Conservation (phyloP, 306 rosid species). For the Medicago lupulina region DNA sequence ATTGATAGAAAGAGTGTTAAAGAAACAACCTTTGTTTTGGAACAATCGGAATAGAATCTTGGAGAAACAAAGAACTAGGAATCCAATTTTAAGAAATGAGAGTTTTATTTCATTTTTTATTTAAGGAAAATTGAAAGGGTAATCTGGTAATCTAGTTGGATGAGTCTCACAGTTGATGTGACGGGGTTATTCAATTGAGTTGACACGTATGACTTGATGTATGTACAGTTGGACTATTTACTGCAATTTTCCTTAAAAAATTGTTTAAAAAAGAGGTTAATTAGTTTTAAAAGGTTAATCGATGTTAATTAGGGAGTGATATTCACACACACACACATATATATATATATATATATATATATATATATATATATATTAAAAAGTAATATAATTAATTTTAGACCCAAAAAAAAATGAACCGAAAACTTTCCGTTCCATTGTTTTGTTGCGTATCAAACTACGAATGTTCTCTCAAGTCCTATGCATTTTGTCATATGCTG, state of each 20-base stretch:
- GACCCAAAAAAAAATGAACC: no score
- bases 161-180: neutral
- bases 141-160: neutral
- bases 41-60: constrained; percentile 9
- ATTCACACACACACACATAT: no score
- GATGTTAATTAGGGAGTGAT: no score
- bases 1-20: neutral
- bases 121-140: constrained; percentile 12
- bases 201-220: constrained; percentile 31
- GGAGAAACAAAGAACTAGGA: neutral
- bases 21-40: constrained; percentile 32
- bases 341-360: no score
- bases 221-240: neutral
- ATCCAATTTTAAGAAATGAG: neutral
- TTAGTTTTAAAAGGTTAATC: no score
- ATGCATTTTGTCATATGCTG: no score
- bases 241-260: neutral
- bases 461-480: neutral
- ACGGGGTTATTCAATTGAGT: neutral
- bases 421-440: neutral
- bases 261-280: neutral
- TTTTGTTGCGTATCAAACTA: neutral
- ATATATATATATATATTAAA: no score
- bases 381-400: no score
- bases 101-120: neutral